Conservation (phyloP, 1,139 yeast genomes). For the Blastobotrys indianensis region DNA sequence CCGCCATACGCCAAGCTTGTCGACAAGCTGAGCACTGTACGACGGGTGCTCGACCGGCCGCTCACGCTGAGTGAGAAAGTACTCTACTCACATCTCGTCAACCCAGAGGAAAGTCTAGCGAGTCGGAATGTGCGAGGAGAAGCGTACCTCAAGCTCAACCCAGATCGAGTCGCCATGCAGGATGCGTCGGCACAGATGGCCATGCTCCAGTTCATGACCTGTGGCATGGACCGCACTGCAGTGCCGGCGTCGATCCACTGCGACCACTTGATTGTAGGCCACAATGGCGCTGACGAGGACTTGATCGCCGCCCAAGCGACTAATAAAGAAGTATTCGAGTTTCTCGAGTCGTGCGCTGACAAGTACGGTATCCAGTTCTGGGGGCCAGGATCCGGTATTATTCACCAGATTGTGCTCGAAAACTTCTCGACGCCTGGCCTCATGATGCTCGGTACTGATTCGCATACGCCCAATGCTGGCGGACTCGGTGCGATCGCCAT, state of each 20-base stretch:
- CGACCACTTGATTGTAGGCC: slow-evolving; percentile 95
- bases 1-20: slow-evolving; percentile 84
- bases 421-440: slow-evolving; percentile 92
- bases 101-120: slow-evolving; percentile 74
- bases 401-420: slow-evolving; percentile 94
- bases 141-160: slow-evolving; percentile 80
- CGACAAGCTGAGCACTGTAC: slow-evolving; percentile 55
- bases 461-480: slow-evolving; percentile 98
- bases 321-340: slow-evolving; percentile 90
- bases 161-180: slow-evolving; percentile 99
- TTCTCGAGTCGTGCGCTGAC: slow-evolving; percentile 81
- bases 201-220: slow-evolving; percentile 89
- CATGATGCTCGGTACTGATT: slow-evolving; percentile 95
- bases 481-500: slow-evolving; percentile 96
- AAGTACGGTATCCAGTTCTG: slow-evolving; percentile 95
- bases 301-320: slow-evolving; percentile 68
- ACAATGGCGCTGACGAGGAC: slow-evolving; percentile 81
- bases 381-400: slow-evolving; percentile 99
- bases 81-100: slow-evolving; percentile 79
- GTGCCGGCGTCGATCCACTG: slow-evolving; percentile 97
- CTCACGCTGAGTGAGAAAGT: slow-evolving; percentile 91
- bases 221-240: slow-evolving; percentile 77
- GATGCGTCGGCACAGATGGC: slow-evolving; percentile 99
- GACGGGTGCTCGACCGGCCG: slow-evolving; percentile 62
- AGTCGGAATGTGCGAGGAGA: slow-evolving; percentile 62